phyloP scores from a whole-genome alignment of 2,329 filamentous ascomycete species.

The Penicillium sp. region DNA sequence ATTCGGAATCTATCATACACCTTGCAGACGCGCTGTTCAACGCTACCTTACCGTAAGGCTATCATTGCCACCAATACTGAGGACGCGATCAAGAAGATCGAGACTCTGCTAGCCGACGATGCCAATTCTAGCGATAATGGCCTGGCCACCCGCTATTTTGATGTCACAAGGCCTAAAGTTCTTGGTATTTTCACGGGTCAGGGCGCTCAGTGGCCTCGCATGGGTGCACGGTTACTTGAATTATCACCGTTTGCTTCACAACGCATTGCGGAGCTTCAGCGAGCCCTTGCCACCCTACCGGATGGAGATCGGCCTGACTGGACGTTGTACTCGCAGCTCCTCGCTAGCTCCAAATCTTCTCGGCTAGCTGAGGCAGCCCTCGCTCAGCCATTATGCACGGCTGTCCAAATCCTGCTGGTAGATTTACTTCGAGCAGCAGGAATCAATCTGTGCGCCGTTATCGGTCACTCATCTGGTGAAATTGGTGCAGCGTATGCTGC shows the following conservation, averaged over 20 bases:
- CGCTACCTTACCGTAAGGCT: too few relatives aligned
- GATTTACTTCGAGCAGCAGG: slow-evolving; percentile 14
- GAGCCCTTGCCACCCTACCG: too few relatives aligned
- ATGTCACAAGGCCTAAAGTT: neutral
- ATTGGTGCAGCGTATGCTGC: slow-evolving; percentile 28
- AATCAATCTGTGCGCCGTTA: slow-evolving; percentile 14
- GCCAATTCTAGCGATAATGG: too few relatives aligned
- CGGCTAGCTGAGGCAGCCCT: slow-evolving; percentile 3
- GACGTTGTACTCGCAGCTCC: slow-evolving; percentile 19
- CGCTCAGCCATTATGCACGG: slow-evolving; percentile 22
- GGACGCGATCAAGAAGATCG: too few relatives aligned
- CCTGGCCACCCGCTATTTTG: too few relatives aligned
- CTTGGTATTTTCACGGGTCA: neutral
- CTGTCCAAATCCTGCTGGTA: slow-evolving; percentile 25
- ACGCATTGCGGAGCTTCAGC: too few relatives aligned
- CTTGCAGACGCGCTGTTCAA: too few relatives aligned
- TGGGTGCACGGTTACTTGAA: neutral
- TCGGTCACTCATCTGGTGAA: slow-evolving; percentile 30
- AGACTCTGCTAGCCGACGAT: neutral
- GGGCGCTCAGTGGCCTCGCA: neutral
- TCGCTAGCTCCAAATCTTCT: neutral
- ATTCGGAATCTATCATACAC: too few relatives aligned
- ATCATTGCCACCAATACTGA: too few relatives aligned
- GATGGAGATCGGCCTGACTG: slow-evolving; percentile 9
- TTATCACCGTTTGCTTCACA: too few relatives aligned